A percentile compares a stretch with the other conserved stretches of the same genome.
phyloP scores from a whole-genome alignment of 164 flowering plant species.

The Stephania cephalantha region DNA sequence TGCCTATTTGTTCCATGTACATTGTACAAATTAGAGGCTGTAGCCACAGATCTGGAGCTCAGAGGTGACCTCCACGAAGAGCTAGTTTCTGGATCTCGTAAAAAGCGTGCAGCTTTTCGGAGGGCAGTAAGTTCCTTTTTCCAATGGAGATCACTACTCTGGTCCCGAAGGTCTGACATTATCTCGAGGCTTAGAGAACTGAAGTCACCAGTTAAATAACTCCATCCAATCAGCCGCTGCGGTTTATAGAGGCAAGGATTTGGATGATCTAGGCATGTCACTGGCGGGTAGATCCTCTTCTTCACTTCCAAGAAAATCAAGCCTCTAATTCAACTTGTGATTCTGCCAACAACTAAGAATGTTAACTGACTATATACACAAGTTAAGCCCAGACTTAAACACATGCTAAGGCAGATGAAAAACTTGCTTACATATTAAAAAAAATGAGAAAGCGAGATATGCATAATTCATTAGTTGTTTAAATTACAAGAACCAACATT shows the following conservation, averaged over 20 bases:
- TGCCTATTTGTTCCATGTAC: constrained; percentile 14
- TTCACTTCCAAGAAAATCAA: not conserved
- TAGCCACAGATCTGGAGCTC: constrained; percentile 45
- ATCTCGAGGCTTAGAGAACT: constrained; percentile 1
- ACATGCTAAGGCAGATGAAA: not conserved
- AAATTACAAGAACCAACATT: too few species aligned
- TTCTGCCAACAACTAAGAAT: not conserved
- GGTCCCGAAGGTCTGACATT: constrained; percentile 52
- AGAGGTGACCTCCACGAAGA: constrained; percentile 82
- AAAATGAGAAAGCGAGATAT: not conserved
- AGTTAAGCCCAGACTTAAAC: not conserved
- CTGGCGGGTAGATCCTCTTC: not conserved
- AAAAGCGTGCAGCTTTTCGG: constrained; percentile 65
- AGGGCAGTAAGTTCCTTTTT: constrained; percentile 86
- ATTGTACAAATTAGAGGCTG: constrained; percentile 19
- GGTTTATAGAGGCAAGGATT: not conserved
- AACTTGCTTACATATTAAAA: not conserved
- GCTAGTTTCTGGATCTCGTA: constrained; percentile 89
- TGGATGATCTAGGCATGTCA: not conserved
- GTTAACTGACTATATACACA: not conserved
- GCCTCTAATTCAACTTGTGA: not conserved
- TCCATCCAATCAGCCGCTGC: not conserved
- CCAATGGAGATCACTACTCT: constrained; percentile 66
- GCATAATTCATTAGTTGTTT: not conserved
- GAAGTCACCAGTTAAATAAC: not conserved